Conservation (phyloP, 768 basidiomycete genomes). For the Hirschioporus abietinus region DNA sequence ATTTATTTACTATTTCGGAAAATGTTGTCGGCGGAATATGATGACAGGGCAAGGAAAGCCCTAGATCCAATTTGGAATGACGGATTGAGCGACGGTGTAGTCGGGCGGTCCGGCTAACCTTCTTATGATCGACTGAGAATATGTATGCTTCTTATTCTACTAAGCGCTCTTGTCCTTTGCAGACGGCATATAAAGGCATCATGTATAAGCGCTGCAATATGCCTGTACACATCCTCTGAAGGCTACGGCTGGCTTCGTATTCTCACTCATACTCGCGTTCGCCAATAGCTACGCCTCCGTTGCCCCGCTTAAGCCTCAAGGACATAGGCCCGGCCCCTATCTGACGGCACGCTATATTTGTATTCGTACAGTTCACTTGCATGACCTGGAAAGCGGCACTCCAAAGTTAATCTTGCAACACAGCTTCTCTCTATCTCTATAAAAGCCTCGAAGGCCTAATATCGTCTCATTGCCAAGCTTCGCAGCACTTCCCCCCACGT, state of each 20-base stretch:
- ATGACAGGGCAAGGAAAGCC: background rate
- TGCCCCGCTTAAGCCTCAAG: background rate
- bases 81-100: background rate
- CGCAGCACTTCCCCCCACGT: background rate
- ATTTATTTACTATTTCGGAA: slow-evolving; percentile 1
- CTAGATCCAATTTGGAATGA: background rate
- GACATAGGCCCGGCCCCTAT: background rate
- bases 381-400: background rate
- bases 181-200: background rate
- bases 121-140: background rate
- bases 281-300: background rate
- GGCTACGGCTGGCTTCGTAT: slow-evolving; percentile 1
- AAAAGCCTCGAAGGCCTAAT: background rate
- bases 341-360: background rate
- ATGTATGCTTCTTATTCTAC: background rate
- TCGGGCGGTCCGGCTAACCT: background rate
- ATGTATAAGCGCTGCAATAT: background rate
- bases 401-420: background rate
- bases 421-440: background rate
- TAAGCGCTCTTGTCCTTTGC: background rate
- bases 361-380: background rate
- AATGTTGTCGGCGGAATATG: background rate
- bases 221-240: background rate
- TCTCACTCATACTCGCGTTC: background rate
- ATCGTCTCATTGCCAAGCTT: background rate